A percentile compares a stretch with the other conserved stretches of the same genome.
Conservation (phyloP, 768 basidiomycete genomes). For the Collybia mongolica region DNA sequence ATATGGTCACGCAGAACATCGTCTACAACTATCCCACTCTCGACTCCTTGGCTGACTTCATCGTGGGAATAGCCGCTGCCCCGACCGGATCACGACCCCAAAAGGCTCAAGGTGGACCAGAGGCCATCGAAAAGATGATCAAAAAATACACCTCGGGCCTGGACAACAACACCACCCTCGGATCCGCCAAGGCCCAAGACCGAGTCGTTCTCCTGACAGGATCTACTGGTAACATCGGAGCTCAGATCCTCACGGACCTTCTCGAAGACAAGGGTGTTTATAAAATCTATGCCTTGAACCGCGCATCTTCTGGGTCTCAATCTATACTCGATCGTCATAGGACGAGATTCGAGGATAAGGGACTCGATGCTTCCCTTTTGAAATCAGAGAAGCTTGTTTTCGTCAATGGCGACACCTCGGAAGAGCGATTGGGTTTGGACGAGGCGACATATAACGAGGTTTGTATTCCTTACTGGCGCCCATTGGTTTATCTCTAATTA, state of each 20-base stretch:
- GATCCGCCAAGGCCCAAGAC: background rate
- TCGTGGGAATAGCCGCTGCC: slow-evolving; percentile 11
- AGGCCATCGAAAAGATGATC: slow-evolving; percentile 29
- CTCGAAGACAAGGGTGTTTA: slow-evolving; percentile 11
- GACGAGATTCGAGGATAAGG: slow-evolving; percentile 22
- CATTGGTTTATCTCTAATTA: slow-evolving; percentile 9
- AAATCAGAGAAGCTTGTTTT: slow-evolving; percentile 29
- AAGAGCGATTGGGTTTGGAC: slow-evolving; percentile 27
- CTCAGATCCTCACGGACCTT: slow-evolving; percentile 13
- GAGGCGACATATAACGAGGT: slow-evolving; percentile 18
- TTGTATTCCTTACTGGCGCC: slow-evolving; percentile 1
- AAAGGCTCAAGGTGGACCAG: slow-evolving; percentile 1
- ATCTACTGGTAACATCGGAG: slow-evolving; percentile 19
- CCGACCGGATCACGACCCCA: background rate
- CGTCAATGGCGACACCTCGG: slow-evolving; percentile 29
- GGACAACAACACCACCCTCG: background rate
- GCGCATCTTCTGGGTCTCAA: slow-evolving; percentile 8
- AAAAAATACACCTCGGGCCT: slow-evolving; percentile 31
- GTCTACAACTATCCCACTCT: slow-evolving; percentile 28
- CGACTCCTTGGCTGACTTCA: slow-evolving; percentile 17
- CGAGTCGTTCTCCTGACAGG: slow-evolving; percentile 16
- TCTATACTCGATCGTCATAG: slow-evolving; percentile 14
- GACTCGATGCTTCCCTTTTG: slow-evolving; percentile 24
- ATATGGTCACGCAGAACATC: slow-evolving; percentile 25
- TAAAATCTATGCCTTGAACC: slow-evolving; percentile 16